A percentile compares a stretch with the other conserved stretches of the same genome.
These are phyloP conservation scores for Furcasterigmium sp. DNA, from an alignment of 2,329 filamentous ascomycete genomes.

Conservation along the genomic window DNA sequence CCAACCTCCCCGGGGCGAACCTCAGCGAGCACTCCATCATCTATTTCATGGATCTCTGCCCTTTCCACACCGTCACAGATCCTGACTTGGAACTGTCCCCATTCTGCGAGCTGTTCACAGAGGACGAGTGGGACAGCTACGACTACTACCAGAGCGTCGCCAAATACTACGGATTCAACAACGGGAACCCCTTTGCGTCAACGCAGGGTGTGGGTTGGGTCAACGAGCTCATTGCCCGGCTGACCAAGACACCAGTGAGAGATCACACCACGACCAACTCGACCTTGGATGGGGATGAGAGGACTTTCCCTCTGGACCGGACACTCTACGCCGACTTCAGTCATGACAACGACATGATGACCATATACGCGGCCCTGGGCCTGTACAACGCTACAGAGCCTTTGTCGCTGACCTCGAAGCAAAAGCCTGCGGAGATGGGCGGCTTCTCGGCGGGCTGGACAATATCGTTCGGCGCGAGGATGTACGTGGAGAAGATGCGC, in stretches of 20 bases:
- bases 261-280: conserved; percentile 73
- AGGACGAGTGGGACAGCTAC: conserved; percentile 70
- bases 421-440: conserved; percentile 40
- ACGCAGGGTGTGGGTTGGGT: conserved; percentile 84
- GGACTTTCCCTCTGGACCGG: conserved; percentile 68
- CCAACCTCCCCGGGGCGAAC: conserved; percentile 61
- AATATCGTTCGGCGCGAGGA: conserved; percentile 74
- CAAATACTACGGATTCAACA: conserved; percentile 80
- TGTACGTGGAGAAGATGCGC: conserved; percentile 84
- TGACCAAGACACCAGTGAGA: conserved; percentile 63
- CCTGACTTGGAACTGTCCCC: conserved; percentile 50
- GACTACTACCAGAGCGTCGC: conserved; percentile 75
- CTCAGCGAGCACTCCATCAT: conserved; percentile 59
- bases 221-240: conserved; percentile 79
- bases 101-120: conserved; percentile 73
- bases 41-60: conserved; percentile 82
- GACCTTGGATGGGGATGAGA: conserved; percentile 63
- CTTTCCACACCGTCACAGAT: conserved; percentile 73
- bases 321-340: conserved; percentile 83
- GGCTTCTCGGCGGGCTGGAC: conserved; percentile 75
- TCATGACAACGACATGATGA: conserved; percentile 84
- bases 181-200: conserved; percentile 72
- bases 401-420: conserved; percentile 23
- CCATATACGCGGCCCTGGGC: conserved; percentile 70
- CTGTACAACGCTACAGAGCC: conserved; percentile 59